phyloP scores from a whole-genome alignment of 192 early-diverging fungal species.

The Backusella psychrophila region DNA sequence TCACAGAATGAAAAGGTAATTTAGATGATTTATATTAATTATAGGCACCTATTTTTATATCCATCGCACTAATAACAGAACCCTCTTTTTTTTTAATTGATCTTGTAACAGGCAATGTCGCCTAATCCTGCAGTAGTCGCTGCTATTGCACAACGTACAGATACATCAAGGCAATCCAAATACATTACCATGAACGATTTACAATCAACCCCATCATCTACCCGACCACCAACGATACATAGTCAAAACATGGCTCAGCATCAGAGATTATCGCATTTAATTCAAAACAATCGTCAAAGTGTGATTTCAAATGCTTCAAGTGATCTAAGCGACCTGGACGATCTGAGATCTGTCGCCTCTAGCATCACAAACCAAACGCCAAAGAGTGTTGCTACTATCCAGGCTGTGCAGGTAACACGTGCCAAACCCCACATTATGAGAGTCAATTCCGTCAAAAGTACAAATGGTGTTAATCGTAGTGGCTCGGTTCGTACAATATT shows the following conservation, averaged over 20 bases:
- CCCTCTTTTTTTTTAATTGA: not conserved
- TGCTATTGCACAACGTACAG: not conserved
- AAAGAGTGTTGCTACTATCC: slow-evolving; percentile 6
- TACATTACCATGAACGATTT: not conserved
- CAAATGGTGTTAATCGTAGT: slow-evolving; percentile 13
- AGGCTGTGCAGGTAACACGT: slow-evolving; percentile 33
- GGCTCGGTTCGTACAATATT: slow-evolving; percentile 29
- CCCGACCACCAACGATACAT: not conserved
- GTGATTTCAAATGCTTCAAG: not conserved
- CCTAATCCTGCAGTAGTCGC: not conserved
- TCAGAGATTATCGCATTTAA: not conserved
- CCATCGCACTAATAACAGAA: not conserved
- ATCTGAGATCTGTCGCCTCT: not conserved
- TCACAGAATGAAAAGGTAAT: not conserved
- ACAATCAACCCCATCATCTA: not conserved
- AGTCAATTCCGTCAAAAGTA: slow-evolving; percentile 29
- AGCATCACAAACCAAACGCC: not conserved
- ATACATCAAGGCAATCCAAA: not conserved
- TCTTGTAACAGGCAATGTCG: not conserved
- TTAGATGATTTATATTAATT: too few species aligned
- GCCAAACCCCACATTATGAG: slow-evolving; percentile 35
- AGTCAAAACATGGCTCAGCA: not conserved
- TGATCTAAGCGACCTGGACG: not conserved
- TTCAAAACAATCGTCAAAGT: not conserved
- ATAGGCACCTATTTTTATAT: too few species aligned